Evolutionary conservation across 192 early-diverging fungal species (phyloP).

Genomic region (Chytriomyces sp.): DNA sequence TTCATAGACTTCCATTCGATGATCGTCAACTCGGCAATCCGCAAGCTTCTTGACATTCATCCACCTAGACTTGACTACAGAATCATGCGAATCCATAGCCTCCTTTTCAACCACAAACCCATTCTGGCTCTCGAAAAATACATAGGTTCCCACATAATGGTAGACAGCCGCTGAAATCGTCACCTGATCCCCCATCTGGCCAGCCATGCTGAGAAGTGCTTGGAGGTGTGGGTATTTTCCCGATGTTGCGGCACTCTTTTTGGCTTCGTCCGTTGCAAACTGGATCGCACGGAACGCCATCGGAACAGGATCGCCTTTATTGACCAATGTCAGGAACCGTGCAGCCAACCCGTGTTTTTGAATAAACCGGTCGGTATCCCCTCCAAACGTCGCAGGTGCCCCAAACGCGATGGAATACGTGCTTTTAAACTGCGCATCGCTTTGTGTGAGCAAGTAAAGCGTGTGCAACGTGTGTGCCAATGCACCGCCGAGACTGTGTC

Average conservation of each 20-base stretch:
- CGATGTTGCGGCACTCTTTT: background rate
- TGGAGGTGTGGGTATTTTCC: background rate
- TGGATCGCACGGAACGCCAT: conserved; percentile 19
- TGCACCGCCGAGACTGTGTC: conserved; percentile 25
- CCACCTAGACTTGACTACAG: background rate
- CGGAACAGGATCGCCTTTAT: conserved; percentile 27
- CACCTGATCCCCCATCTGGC: background rate
- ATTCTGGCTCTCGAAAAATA: conserved; percentile 16
- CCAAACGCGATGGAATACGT: conserved; percentile 24
- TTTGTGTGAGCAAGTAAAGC: conserved; percentile 14
- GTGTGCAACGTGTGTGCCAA: conserved; percentile 23
- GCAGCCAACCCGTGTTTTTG: background rate
- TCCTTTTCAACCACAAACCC: background rate
- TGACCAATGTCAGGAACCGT: conserved; percentile 26
- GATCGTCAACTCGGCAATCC: background rate
- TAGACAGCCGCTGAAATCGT: background rate
- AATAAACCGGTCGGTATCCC: conserved; percentile 4
- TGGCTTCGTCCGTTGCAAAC: background rate
- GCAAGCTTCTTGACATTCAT: background rate
- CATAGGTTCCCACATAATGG: conserved; percentile 12
- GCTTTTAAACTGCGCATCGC: background rate
- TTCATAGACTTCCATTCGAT: background rate
- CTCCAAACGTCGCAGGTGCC: conserved; percentile 20
- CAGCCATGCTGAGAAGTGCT: conserved; percentile 8
- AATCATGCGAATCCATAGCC: background rate